These are phyloP conservation scores for Plantago elongata DNA, from an alignment of 257 asterid species.

Conservation along the genomic window DNA sequence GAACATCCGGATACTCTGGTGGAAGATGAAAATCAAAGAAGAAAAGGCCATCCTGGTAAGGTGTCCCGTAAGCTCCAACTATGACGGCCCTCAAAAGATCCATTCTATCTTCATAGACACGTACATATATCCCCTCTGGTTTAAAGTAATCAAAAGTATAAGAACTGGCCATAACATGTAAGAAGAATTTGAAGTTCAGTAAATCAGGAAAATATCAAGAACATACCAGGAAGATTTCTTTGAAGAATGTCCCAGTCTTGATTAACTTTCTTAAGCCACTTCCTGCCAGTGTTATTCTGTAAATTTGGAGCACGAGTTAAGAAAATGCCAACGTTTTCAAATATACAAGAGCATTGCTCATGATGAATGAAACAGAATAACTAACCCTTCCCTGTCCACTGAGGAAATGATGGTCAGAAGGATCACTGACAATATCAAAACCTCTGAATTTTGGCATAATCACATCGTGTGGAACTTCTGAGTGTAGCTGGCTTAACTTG, in stretches of 20 bases:
- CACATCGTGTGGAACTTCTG: slow-evolving; percentile 29
- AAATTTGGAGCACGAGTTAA: slow-evolving; percentile 19
- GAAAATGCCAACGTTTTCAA: background rate
- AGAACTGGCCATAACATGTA: slow-evolving; percentile 12
- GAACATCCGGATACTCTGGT: slow-evolving; percentile 86
- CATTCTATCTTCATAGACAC: slow-evolving; percentile 96
- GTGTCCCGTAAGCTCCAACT: slow-evolving; percentile 99
- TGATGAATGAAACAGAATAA: slow-evolving; percentile 12
- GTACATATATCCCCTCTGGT: slow-evolving; percentile 87
- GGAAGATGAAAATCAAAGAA: slow-evolving; percentile 96
- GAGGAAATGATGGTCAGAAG: slow-evolving; percentile 72
- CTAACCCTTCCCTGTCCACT: slow-evolving; percentile 69
- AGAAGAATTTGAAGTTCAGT: slow-evolving; percentile 16
- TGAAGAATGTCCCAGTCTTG: slow-evolving; percentile 97
- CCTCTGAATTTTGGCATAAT: slow-evolving; percentile 54
- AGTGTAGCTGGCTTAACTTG: slow-evolving; percentile 35
- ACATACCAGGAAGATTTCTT: slow-evolving; percentile 87
- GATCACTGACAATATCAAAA: slow-evolving; percentile 78
- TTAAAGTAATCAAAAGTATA: slow-evolving; percentile 16
- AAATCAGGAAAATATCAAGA: slow-evolving; percentile 16
- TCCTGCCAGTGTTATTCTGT: slow-evolving; percentile 77
- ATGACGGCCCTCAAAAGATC: slow-evolving; percentile 96
- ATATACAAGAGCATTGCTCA: background rate
- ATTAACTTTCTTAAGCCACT: slow-evolving; percentile 96
- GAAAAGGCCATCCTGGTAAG: slow-evolving; percentile 98